Conservation (phyloP, 352 stramenopile species). For the Globisporangium spinosum region DNA sequence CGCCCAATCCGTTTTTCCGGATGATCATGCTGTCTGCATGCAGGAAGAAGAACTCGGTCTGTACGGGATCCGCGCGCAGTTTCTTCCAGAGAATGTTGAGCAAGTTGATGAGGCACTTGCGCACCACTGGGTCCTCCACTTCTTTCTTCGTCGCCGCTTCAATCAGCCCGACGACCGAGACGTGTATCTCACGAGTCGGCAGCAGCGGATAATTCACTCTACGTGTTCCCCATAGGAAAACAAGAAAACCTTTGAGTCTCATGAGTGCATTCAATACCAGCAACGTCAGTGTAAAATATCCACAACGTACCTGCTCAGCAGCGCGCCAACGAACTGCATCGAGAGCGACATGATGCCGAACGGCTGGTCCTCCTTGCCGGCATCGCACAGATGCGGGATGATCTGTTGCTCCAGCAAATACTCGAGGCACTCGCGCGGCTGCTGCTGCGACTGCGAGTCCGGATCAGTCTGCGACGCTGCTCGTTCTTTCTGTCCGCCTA, state of each 20-base stretch:
- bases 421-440: conserved; percentile 69
- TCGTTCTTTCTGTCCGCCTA: conserved; percentile 26
- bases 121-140: conserved; percentile 77
- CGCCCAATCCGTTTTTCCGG: conserved; percentile 27
- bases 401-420: conserved; percentile 85
- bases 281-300: background rate
- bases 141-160: conserved; percentile 74
- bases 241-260: background rate
- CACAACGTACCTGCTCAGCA: conserved; percentile 48
- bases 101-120: conserved; percentile 79
- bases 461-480: conserved; percentile 18
- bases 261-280: background rate
- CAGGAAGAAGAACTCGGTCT: conserved; percentile 88
- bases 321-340: conserved; percentile 76
- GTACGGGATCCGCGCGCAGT: conserved; percentile 71
- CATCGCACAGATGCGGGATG: conserved; percentile 74
- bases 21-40: conserved; percentile 59
- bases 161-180: conserved; percentile 78
- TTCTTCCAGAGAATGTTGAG: conserved; percentile 88
- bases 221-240: background rate
- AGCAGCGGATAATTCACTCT: conserved; percentile 82
- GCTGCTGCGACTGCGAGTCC: conserved; percentile 26
- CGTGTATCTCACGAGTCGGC: conserved; percentile 74
- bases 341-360: conserved; percentile 83
- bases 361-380: conserved; percentile 60